A percentile compares a stretch with the other conserved stretches of the same genome.
phyloP scores from a whole-genome alignment of 306 rosid genomes.

The Corylus heterophylla region DNA sequence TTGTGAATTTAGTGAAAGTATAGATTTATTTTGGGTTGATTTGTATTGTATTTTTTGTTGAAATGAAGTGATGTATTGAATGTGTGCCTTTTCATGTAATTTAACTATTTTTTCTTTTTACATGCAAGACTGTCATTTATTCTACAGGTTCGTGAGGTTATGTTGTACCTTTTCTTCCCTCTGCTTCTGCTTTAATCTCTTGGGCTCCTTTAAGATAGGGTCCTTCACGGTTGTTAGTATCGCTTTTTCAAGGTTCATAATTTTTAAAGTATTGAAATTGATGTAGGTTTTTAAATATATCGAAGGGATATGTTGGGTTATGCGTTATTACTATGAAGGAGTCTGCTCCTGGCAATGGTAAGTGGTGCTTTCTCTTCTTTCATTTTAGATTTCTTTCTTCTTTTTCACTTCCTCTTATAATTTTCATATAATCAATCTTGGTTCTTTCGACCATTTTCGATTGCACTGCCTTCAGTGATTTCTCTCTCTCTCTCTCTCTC shows the following conservation, averaged over 20 bases:
- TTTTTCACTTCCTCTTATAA: neutral
- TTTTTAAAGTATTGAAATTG: neutral
- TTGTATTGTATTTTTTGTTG: neutral
- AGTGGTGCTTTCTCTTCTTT: neutral
- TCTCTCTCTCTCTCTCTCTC: too few relatives aligned
- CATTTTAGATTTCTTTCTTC: neutral
- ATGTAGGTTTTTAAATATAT: slow-evolving; percentile 31
- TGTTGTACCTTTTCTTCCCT: neutral
- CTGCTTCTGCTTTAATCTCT: neutral
- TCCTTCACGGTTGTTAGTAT: neutral
- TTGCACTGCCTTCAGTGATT: too few relatives aligned
- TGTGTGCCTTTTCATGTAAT: neutral
- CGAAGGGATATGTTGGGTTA: slow-evolving; percentile 38
- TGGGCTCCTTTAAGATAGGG: neutral
- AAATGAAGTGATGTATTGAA: neutral
- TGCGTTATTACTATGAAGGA: slow-evolving; percentile 32
- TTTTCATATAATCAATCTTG: neutral
- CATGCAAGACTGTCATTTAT: neutral
- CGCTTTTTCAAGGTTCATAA: neutral
- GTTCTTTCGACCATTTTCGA: too few relatives aligned
- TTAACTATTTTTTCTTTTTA: neutral
- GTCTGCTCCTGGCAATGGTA: slow-evolving; percentile 43
- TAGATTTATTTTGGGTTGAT: neutral
- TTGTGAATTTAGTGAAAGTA: neutral
- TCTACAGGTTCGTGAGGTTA: neutral